Percentiles rank a stretch among this genome's conserved stretches.
phyloP scores from a whole-genome alignment of 2,329 filamentous ascomycete genomes.

The Alternaria ethzedia region DNA sequence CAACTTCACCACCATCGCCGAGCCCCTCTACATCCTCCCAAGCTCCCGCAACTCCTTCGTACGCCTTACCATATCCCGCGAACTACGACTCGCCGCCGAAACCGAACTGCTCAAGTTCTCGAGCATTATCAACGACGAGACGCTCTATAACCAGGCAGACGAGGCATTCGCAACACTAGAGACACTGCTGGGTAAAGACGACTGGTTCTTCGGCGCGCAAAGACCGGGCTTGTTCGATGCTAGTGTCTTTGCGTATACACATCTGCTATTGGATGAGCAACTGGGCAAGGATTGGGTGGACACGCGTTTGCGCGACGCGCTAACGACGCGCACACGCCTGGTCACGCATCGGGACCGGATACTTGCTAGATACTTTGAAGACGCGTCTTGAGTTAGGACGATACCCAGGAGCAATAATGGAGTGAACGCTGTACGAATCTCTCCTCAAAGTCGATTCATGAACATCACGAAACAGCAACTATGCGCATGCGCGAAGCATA shows the following conservation, averaged over 20 bases:
- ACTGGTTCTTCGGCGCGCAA: constrained; percentile 66
- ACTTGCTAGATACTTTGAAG: constrained; percentile 56
- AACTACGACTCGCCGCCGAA: constrained; percentile 75
- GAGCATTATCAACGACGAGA: constrained; percentile 62
- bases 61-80: constrained; percentile 65
- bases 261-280: constrained; percentile 72
- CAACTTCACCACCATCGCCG: constrained; percentile 71
- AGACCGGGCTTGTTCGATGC: constrained; percentile 82
- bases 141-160: constrained; percentile 65
- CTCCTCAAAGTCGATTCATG: background rate
- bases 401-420: background rate
- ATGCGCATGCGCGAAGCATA: background rate
- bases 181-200: constrained; percentile 61
- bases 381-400: constrained; percentile 7
- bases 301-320: constrained; percentile 62
- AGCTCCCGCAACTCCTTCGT: constrained; percentile 68
- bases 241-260: constrained; percentile 86
- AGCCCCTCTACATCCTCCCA: constrained; percentile 71
- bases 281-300: constrained; percentile 67
- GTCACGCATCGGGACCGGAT: constrained; percentile 69
- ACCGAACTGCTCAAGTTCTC: constrained; percentile 73
- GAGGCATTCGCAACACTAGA: constrained; percentile 69
- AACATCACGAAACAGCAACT: background rate
- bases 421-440: background rate
- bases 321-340: constrained; percentile 67